Evolutionary conservation across 148 eudicot genomes (phyloP).

Genomic region (Selenicereus undatus): DNA sequence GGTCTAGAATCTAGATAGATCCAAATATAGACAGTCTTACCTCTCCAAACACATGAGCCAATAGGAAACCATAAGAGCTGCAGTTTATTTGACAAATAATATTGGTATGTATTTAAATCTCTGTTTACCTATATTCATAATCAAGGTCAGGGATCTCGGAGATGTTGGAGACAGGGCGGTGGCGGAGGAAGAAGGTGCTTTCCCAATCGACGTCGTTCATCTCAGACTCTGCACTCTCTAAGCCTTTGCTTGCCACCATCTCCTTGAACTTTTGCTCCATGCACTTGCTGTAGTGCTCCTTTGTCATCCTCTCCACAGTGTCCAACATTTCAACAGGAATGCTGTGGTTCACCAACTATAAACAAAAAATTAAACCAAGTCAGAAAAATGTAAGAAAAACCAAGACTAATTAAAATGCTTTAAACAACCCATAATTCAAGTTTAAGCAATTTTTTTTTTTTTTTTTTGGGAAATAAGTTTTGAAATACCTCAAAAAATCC

Average conservation of each 20-base stretch:
- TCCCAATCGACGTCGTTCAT: constrained; percentile 70
- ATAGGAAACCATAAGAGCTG: no score
- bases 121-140: constrained; percentile 46
- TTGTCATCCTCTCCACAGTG: constrained; percentile 57
- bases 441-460: no score
- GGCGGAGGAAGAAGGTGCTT: constrained; percentile 64
- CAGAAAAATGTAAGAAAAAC: neutral
- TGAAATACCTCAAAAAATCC: constrained; percentile 68
- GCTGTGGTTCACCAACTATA: constrained; percentile 64
- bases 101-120: neutral
- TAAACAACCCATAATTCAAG: no score
- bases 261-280: constrained; percentile 69
- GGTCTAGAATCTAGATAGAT: no score
- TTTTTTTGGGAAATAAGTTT: no score
- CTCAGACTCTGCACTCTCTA: constrained; percentile 49
- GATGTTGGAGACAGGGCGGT: constrained; percentile 61
- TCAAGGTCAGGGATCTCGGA: constrained; percentile 58
- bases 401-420: no score
- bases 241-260: constrained; percentile 49
- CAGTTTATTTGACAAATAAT: no score
- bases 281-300: constrained; percentile 61
- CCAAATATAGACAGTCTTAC: no score
- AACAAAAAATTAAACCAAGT: neutral
- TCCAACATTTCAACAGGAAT: constrained; percentile 59
- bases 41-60: no score